Percentiles rank a stretch among this genome's conserved stretches.
Evolutionary conservation across 495 filamentous ascomycete species (phyloP).

Genomic region (Neurospora intermedia): DNA sequence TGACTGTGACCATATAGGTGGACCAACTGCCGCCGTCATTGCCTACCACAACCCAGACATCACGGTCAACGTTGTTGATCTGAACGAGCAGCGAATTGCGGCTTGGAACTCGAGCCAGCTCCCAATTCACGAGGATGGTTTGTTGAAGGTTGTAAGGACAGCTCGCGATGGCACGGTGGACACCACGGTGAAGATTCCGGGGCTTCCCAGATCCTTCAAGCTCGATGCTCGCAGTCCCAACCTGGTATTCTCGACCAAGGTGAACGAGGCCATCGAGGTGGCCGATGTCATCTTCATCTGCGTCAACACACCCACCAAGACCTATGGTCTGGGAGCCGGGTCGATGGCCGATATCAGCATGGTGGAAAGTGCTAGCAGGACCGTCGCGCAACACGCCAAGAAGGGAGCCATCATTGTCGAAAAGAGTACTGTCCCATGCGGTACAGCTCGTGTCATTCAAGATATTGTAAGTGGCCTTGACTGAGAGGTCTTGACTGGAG

Average conservation of each 20-base stretch:
- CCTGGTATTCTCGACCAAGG: conserved; percentile 61
- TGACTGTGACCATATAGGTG: conserved; percentile 35
- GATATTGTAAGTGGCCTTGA: conserved; percentile 42
- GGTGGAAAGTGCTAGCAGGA: conserved; percentile 57
- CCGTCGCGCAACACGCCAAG: conserved; percentile 55
- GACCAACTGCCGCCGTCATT: conserved; percentile 65
- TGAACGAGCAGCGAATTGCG: conserved; percentile 51
- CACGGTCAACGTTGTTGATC: conserved; percentile 60
- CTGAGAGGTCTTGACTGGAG: not conserved
- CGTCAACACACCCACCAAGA: conserved; percentile 77
- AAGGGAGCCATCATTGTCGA: conserved; percentile 68
- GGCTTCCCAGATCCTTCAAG: conserved; percentile 5
- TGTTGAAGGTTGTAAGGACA: conserved; percentile 54
- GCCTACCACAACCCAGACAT: conserved; percentile 61
- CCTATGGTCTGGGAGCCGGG: conserved; percentile 56
- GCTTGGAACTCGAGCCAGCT: conserved; percentile 64
- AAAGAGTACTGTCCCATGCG: conserved; percentile 74
- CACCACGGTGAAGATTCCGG: conserved; percentile 13
- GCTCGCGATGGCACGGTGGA: conserved; percentile 46
- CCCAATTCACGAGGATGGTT: conserved; percentile 68
- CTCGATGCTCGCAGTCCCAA: conserved; percentile 40
- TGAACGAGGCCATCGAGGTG: conserved; percentile 46
- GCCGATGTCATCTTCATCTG: conserved; percentile 71
- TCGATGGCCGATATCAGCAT: conserved; percentile 61
- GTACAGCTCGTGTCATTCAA: conserved; percentile 60